These are phyloP conservation scores for Trichoderma atroviride DNA, from an alignment of 2,329 filamentous ascomycete genomes.

Conservation along the genomic window DNA sequence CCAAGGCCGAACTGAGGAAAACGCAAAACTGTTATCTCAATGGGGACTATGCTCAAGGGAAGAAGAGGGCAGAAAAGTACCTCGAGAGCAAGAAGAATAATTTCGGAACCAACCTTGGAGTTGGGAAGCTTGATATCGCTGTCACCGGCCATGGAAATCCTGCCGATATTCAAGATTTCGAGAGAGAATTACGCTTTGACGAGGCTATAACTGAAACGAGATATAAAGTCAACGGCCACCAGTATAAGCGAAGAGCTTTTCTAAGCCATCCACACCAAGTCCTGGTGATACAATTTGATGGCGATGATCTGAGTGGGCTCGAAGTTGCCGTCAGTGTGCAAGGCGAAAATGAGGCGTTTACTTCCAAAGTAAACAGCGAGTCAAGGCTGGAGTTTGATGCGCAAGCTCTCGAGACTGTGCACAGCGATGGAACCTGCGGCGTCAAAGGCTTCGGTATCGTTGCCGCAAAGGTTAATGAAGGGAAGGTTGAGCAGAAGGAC, in stretches of 20 bases:
- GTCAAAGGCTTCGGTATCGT: conserved; percentile 22
- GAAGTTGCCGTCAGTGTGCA: conserved; percentile 2
- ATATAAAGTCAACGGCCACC: not conserved
- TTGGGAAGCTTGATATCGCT: conserved; percentile 13
- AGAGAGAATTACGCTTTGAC: conserved; percentile 23
- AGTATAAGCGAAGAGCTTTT: conserved; percentile 14
- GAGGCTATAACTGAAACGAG: conserved; percentile 21
- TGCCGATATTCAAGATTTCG: not conserved
- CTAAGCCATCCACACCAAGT: conserved; percentile 23
- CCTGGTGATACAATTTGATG: conserved; percentile 15
- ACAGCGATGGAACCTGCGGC: conserved; percentile 24
- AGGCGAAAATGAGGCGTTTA: conserved; percentile 23
- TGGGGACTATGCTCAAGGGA: conserved; percentile 12
- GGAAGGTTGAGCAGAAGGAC: conserved; percentile 8
- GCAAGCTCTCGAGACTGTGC: conserved; percentile 20
- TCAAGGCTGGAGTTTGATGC: conserved; percentile 19
- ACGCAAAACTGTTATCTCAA: conserved; percentile 21
- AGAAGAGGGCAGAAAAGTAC: conserved; percentile 21
- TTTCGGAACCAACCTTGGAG: conserved; percentile 24
- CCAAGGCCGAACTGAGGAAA: conserved; percentile 26
- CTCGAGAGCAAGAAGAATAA: conserved; percentile 22
- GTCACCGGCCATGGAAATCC: conserved; percentile 2
- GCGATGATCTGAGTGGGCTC: not conserved
- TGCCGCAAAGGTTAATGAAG: conserved; percentile 5
- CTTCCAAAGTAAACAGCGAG: not conserved